Conservation (phyloP, 208 protist species). For the Crithidia expoeki region DNA sequence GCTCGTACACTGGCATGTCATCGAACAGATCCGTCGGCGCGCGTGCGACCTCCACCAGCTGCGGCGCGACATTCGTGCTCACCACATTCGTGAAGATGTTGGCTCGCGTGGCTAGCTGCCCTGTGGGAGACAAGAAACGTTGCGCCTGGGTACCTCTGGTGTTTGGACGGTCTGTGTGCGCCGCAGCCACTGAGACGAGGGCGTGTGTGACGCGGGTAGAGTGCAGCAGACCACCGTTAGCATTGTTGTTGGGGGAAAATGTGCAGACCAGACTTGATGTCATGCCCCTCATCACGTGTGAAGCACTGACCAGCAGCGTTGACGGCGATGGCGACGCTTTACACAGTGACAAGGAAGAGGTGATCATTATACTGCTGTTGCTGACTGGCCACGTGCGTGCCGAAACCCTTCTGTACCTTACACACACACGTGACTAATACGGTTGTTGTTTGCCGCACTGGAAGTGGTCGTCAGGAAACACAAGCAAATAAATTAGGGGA, state of each 20-base stretch:
- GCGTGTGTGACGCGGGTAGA: constrained; percentile 11
- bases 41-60: not conserved
- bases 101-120: constrained; percentile 5
- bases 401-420: too few relatives aligned
- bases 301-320: not conserved
- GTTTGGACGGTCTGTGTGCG: not conserved
- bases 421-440: too few relatives aligned
- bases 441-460: too few relatives aligned
- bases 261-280: not conserved
- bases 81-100: not conserved
- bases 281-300: too few relatives aligned
- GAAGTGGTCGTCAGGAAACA: too few relatives aligned
- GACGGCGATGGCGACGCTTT: not conserved
- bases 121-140: not conserved
- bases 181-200: constrained; percentile 11
- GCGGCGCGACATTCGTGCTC: not conserved
- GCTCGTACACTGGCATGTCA: constrained; percentile 53
- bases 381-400: too few relatives aligned
- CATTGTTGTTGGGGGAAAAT: not conserved
- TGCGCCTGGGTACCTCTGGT: not conserved
- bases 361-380: too few relatives aligned
- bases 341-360: constrained; percentile 3
- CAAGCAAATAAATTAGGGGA: too few relatives aligned
- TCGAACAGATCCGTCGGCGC: constrained; percentile 36
- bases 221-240: constrained; percentile 8